Evolutionary conservation across 2,329 filamentous ascomycete species (phyloP).

Genomic region (Calonectria montana): DNA sequence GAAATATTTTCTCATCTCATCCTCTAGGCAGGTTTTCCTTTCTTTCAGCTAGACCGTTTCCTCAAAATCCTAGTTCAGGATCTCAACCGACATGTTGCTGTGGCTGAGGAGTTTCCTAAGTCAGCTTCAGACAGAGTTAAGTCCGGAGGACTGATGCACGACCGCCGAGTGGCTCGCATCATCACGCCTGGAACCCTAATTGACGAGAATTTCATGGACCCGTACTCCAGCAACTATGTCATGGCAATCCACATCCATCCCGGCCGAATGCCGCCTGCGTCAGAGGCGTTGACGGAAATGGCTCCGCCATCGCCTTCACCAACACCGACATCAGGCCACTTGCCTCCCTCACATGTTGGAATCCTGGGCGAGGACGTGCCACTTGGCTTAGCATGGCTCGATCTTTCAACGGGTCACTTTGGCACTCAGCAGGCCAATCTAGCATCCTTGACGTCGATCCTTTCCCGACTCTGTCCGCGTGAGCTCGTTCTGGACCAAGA

Average conservation of each 20-base stretch:
- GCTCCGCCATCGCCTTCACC: slow-evolving; percentile 28
- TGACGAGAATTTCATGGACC: slow-evolving; percentile 97
- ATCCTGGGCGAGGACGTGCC: slow-evolving; percentile 37
- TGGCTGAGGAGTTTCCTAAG: slow-evolving; percentile 92
- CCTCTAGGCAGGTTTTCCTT: slow-evolving; percentile 86
- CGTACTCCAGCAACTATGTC: slow-evolving; percentile 92
- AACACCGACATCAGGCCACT: slow-evolving; percentile 32
- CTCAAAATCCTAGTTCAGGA: slow-evolving; percentile 95
- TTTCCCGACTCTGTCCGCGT: slow-evolving; percentile 84
- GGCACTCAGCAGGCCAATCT: slow-evolving; percentile 83
- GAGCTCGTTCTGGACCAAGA: slow-evolving; percentile 84
- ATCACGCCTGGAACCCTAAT: slow-evolving; percentile 96
- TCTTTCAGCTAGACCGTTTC: slow-evolving; percentile 91
- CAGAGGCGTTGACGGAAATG: slow-evolving; percentile 25
- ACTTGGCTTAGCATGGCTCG: slow-evolving; percentile 91
- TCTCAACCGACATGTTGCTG: slow-evolving; percentile 88
- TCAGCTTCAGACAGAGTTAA: slow-evolving; percentile 76
- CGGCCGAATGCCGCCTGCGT: slow-evolving; percentile 23
- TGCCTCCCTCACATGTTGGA: slow-evolving; percentile 35
- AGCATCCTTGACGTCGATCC: slow-evolving; percentile 78
- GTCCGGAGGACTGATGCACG: slow-evolving; percentile 83
- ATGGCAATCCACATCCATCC: slow-evolving; percentile 84
- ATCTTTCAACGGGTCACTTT: slow-evolving; percentile 95
- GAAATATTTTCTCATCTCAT: slow-evolving; percentile 18
- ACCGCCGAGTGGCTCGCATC: slow-evolving; percentile 85